These are phyloP conservation scores for Clonostachys rhizophaga DNA, from an alignment of 2,329 filamentous ascomycete species.

Conservation along the genomic window DNA sequence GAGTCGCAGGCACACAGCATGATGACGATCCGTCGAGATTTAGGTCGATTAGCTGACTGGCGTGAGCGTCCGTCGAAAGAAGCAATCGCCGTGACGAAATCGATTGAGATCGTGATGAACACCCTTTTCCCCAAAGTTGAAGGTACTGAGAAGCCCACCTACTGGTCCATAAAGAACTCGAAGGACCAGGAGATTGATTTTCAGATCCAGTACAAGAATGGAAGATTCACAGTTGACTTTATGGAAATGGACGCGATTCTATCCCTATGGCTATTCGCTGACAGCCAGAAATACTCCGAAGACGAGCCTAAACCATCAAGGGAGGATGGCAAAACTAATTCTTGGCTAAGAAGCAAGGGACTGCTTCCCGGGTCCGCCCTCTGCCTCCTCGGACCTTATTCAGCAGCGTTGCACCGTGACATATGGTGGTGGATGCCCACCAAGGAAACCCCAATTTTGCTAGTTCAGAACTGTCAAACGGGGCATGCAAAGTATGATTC, in stretches of 20 bases:
- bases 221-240: conserved; percentile 10
- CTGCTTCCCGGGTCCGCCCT: conserved; percentile 2
- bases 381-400: conserved; percentile 6
- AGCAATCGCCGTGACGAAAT: too few species aligned
- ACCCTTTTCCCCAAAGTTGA: too few species aligned
- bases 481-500: not conserved
- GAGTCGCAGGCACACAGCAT: too few species aligned
- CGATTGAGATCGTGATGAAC: too few species aligned
- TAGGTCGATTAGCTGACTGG: too few species aligned
- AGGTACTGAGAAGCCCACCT: too few species aligned
- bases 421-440: conserved; percentile 10
- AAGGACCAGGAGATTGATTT: too few species aligned
- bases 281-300: not conserved
- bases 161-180: too few species aligned
- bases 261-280: conserved; percentile 19
- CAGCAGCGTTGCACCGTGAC: conserved; percentile 4
- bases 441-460: too few species aligned
- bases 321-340: conserved; percentile 3
- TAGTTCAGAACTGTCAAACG: not conserved
- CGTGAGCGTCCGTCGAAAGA: too few species aligned
- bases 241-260: conserved; percentile 17
- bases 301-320: too few species aligned
- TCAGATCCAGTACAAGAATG: not conserved
- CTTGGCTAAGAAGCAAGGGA: conserved; percentile 8
- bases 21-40: too few species aligned